Percentiles rank a stretch among this genome's conserved stretches.
These are phyloP conservation scores for Pythium biforme DNA, from an alignment of 352 stramenopile genomes.

Conservation along the genomic window DNA sequence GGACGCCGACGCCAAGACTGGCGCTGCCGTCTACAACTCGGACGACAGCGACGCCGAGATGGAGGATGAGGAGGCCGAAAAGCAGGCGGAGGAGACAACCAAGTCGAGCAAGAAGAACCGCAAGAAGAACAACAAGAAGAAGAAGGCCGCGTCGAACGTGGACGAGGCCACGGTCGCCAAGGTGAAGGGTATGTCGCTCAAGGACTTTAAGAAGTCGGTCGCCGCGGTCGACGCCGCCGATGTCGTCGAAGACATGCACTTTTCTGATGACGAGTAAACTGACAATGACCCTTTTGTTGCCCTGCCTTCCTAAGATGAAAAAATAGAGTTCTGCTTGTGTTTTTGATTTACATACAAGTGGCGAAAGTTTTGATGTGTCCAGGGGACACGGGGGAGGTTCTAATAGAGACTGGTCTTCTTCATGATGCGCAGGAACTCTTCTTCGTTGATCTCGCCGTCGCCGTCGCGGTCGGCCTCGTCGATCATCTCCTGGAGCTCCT, in stretches of 20 bases:
- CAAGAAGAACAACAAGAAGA: constrained; percentile 35
- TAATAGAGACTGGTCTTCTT: constrained; percentile 93
- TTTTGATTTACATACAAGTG: constrained; percentile 15
- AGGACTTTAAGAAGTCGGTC: constrained; percentile 79
- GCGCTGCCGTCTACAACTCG: constrained; percentile 29
- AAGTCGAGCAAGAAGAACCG: constrained; percentile 42
- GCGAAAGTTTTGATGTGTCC: not conserved
- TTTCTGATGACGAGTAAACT: constrained; percentile 71
- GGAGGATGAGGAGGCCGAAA: constrained; percentile 35
- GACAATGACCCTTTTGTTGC: constrained; percentile 3
- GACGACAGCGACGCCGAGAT: constrained; percentile 39
- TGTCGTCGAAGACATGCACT: constrained; percentile 76
- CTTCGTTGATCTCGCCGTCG: constrained; percentile 95
- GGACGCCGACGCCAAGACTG: constrained; percentile 17
- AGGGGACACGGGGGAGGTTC: too few relatives aligned
- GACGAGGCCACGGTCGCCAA: constrained; percentile 68
- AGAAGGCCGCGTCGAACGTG: constrained; percentile 31
- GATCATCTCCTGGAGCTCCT: constrained; percentile 98
- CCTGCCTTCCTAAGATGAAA: not conserved
- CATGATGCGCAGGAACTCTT: constrained; percentile 97
- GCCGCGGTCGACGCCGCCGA: constrained; percentile 68
- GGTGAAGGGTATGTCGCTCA: constrained; percentile 82
- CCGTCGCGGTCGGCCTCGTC: constrained; percentile 94
- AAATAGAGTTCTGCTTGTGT: constrained; percentile 12
- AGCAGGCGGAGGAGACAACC: constrained; percentile 22